A percentile compares a stretch with the other conserved stretches of the same genome.
These are phyloP conservation scores for Thielaviopsis ethacetica DNA, from an alignment of 2,329 filamentous ascomycete species.

Conservation along the genomic window DNA sequence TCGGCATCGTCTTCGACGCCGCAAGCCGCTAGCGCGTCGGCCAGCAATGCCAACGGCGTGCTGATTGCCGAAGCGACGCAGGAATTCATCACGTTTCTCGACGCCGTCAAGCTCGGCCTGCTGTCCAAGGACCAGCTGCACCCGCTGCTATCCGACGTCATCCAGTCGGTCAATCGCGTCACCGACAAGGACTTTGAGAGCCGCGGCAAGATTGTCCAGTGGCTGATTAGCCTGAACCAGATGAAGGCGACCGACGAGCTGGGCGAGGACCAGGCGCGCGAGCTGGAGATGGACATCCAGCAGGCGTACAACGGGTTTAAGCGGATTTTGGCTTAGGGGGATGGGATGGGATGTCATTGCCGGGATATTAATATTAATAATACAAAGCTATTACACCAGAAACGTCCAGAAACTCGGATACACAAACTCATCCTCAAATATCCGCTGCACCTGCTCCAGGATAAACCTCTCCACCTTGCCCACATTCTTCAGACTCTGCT, in stretches of 20 bases:
- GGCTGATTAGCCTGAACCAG: slow-evolving; percentile 92
- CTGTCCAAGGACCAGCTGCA: slow-evolving; percentile 94
- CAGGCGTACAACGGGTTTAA: slow-evolving; percentile 92
- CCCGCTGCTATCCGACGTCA: slow-evolving; percentile 83
- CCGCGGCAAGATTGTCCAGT: slow-evolving; percentile 93
- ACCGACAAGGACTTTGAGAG: slow-evolving; percentile 91
- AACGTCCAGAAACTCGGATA: slow-evolving; percentile 99
- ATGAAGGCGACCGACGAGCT: slow-evolving; percentile 93
- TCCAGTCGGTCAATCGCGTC: slow-evolving; percentile 93
- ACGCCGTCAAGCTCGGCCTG: slow-evolving; percentile 82
- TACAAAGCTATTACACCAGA: slow-evolving; percentile 49
- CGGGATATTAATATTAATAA: background rate
- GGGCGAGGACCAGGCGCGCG: slow-evolving; percentile 69
- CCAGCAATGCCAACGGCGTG: slow-evolving; percentile 36
- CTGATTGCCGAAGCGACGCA: slow-evolving; percentile 84
- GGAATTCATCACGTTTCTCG: slow-evolving; percentile 96
- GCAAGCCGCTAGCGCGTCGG: slow-evolving; percentile 20
- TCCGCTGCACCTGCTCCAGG: slow-evolving; percentile 84
- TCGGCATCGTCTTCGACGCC: slow-evolving; percentile 34
- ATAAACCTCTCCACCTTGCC: slow-evolving; percentile 98
- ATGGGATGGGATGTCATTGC: no score
- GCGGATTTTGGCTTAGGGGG: slow-evolving; percentile 49
- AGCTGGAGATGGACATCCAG: slow-evolving; percentile 86
- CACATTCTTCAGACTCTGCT: slow-evolving; percentile 94
- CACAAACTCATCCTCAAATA: slow-evolving; percentile 97